These are phyloP conservation scores for Ampelomyces quisqualis DNA, from an alignment of 2,329 filamentous ascomycete genomes.

Conservation along the genomic window DNA sequence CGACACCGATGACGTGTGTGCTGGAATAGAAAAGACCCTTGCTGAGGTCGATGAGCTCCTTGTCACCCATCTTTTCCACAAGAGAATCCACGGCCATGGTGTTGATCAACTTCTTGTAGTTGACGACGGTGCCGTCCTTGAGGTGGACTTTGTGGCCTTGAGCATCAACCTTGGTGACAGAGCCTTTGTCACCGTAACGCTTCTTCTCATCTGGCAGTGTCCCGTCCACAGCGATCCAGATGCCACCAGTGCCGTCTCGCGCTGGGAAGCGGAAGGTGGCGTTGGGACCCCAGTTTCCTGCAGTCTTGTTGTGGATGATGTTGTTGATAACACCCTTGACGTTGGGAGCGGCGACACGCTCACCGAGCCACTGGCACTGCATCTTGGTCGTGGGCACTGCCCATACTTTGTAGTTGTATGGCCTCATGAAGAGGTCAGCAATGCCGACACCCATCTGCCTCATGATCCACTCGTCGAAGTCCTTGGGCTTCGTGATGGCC, in stretches of 20 bases:
- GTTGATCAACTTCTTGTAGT: constrained; percentile 88
- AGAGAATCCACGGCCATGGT: constrained; percentile 95
- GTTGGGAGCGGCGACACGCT: constrained; percentile 95
- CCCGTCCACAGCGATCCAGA: constrained; percentile 96
- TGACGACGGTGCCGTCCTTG: constrained; percentile 80
- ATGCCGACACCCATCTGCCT: constrained; percentile 87
- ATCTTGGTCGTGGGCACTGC: constrained; percentile 98
- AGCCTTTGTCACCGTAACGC: constrained; percentile 80
- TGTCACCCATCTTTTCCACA: constrained; percentile 81
- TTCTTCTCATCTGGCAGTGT: constrained; percentile 91
- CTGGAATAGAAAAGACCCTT: constrained; percentile 96
- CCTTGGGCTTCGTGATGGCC: constrained; percentile 84
- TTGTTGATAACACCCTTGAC: constrained; percentile 93
- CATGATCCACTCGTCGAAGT: constrained; percentile 98
- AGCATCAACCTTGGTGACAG: constrained; percentile 84
- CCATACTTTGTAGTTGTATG: constrained; percentile 99
- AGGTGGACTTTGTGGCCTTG: constrained; percentile 80
- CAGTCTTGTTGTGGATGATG: constrained; percentile 92
- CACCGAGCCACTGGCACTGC: constrained; percentile 98
- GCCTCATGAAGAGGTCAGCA: constrained; percentile 96
- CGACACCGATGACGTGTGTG: constrained; percentile 95
- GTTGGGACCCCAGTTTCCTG: constrained; percentile 97
- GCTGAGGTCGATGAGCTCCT: constrained; percentile 77
- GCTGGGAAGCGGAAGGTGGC: constrained; percentile 98
- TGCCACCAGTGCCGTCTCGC: constrained; percentile 91